Percentiles rank a stretch among this genome's conserved stretches.
These are phyloP conservation scores for Xylaria grammica DNA, from an alignment of 495 filamentous ascomycete species.

Conservation along the genomic window DNA sequence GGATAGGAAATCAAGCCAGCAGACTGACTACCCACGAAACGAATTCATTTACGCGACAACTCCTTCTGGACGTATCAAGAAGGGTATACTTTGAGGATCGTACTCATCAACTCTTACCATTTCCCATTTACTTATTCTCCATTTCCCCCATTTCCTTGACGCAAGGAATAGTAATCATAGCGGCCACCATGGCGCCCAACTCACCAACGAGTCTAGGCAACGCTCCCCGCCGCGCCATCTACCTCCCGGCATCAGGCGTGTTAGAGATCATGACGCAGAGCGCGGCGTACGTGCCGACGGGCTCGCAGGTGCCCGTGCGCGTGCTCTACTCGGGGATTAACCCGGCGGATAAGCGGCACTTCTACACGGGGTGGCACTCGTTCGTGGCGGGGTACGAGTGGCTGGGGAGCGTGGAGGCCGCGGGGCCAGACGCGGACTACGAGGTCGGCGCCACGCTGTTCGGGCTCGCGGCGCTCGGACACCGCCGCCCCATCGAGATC, in stretches of 20 bases:
- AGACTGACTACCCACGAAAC: no score
- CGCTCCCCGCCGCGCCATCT: neutral
- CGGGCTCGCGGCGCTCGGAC: neutral
- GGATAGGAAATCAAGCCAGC: no score
- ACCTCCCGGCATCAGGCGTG: neutral
- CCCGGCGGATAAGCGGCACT: slow-evolving; percentile 11
- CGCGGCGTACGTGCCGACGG: neutral
- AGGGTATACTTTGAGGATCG: no score
- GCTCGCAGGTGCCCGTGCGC: slow-evolving; percentile 3
- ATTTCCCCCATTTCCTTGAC: no score
- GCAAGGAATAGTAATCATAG: no score
- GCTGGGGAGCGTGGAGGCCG: slow-evolving; percentile 32
- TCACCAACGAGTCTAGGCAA: no score
- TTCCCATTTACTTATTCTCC: no score
- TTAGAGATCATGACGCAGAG: neutral
- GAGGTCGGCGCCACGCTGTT: slow-evolving; percentile 8
- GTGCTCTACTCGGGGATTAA: slow-evolving; percentile 15
- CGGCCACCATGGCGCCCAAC: no score
- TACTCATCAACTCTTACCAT: no score
- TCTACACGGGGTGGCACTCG: slow-evolving; percentile 5
- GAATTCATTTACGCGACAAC: no score
- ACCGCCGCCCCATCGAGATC: neutral
- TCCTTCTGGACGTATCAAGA: no score
- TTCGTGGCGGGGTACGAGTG: slow-evolving; percentile 30
- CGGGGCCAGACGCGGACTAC: slow-evolving; percentile 23